Conservation (phyloP, 805 yeast genomes). For the Candida succiphila region DNA sequence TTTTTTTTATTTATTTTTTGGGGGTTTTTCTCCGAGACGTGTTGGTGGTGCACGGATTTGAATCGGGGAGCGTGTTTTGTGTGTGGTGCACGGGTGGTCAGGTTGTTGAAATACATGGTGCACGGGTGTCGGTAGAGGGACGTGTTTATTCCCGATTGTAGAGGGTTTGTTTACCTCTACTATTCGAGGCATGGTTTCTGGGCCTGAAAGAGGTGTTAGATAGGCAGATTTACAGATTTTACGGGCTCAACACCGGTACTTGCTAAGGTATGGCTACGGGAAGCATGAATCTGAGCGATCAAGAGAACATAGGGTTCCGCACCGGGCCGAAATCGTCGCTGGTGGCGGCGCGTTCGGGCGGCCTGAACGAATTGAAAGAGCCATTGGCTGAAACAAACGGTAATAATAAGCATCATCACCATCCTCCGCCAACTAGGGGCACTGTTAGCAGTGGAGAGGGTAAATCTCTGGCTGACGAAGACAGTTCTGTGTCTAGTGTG, state of each 20-base stretch:
- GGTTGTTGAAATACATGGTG: conserved; percentile 1
- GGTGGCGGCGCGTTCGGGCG: neutral
- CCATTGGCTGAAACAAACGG: conserved; percentile 6
- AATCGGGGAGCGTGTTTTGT: neutral
- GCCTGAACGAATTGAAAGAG: neutral
- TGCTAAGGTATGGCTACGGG: no score
- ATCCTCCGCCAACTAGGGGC: conserved; percentile 1
- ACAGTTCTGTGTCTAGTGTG: no score
- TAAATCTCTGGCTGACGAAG: no score
- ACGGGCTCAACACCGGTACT: no score
- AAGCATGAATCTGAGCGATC: no score
- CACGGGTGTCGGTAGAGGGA: neutral
- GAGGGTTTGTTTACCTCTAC: neutral
- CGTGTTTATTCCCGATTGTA: neutral
- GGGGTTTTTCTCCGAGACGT: neutral
- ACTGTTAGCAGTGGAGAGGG: no score
- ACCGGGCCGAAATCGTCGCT: no score
- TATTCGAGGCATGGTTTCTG: neutral
- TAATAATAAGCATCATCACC: conserved; percentile 15
- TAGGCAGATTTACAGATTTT: no score
- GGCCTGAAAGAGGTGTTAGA: no score
- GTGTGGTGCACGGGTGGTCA: neutral
- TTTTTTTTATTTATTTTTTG: conserved; percentile 4
- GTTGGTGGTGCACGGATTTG: neutral
- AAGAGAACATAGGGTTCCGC: no score